Evolutionary conservation across 148 eudicot species (phyloP), one percentile per base, ranked within the genome.

Genomic region (Talinum fruticosum): DNA sequence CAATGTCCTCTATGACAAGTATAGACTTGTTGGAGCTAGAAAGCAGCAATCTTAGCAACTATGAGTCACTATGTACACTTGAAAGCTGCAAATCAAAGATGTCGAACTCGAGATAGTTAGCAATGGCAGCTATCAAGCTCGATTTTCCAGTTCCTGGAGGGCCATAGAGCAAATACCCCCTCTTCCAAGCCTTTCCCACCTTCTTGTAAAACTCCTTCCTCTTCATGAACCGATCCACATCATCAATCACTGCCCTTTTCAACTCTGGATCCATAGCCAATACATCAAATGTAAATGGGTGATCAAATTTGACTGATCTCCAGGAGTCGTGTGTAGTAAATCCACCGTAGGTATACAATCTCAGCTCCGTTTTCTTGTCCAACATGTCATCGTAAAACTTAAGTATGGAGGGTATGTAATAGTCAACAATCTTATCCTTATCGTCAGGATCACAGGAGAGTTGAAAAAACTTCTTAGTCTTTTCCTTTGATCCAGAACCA

Each of bases 61-160:
- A 72, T 0, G 71, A 54, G 33, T 85, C 84, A 79, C 72, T 66
- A 14, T 8, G 28, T 32, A 82, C 79, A 59, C 76, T 76, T 2
- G 84, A 76, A 5, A 85, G 81, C 76, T 85, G 82, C 51, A 85
- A 45, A 69, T 85, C 85, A 64, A 76, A 85, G 33, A 85, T 69
- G 62, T 85, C 78, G 13, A 85, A 85, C 72, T 79, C 77, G 26
- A 85, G 78, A 76, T 85, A 37, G 61, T 85, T 85, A 15, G 87
- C 87, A 82, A 85, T 85, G 33, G 87, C 87, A 0, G 85, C 87
- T 44, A 85, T 73, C 65, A 85, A 69, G 81, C 87, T 85, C 0
- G 87, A 85, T 33, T 85, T 85, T 18, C 87, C 87, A 0, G 87
- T 85, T 51, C 87, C 87, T 12, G 87, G 87, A 10, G 87, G 87